These are phyloP conservation scores for Candida mesenterica DNA, from an alignment of 1,139 yeast species.

Conservation along the genomic window DNA sequence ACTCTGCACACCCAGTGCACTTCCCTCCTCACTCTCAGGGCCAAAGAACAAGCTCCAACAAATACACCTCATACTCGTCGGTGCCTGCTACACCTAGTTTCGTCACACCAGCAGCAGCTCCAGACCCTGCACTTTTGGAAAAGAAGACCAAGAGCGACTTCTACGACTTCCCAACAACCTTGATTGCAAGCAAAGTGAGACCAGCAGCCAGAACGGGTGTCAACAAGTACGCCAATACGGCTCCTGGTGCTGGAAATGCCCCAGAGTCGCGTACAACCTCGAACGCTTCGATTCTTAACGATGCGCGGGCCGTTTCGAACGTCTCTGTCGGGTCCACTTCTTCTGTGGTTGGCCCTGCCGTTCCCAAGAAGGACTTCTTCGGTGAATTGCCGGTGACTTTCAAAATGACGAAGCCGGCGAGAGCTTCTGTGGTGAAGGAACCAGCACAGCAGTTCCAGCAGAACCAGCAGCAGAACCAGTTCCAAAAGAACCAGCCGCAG, in stretches of 20 bases:
- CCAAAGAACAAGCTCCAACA: not conserved
- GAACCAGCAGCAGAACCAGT: not conserved
- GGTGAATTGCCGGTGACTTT: constrained; percentile 50
- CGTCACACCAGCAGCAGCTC: not conserved
- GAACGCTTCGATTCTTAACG: not conserved
- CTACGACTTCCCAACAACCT: constrained; percentile 72
- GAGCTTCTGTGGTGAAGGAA: constrained; percentile 26
- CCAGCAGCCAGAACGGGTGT: constrained; percentile 32
- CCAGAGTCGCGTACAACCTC: not conserved
- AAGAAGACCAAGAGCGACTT: constrained; percentile 66
- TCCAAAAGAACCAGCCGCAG: not conserved
- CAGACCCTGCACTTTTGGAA: not conserved
- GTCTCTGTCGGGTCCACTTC: not conserved
- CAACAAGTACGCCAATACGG: constrained; percentile 18
- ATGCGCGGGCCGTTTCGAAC: not conserved
- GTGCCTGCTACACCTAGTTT: constrained; percentile 1
- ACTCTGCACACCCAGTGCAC: not conserved
- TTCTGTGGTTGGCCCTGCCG: constrained; percentile 1
- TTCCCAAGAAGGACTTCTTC: constrained; percentile 34
- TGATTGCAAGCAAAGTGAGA: constrained; percentile 43
- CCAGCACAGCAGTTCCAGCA: constrained; percentile 5
- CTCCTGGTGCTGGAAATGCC: constrained; percentile 4
- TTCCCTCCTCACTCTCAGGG: constrained; percentile 1
- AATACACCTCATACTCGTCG: not conserved
- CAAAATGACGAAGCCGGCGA: constrained; percentile 26